Percentiles rank a stretch among this genome's conserved stretches.
Conservation (phyloP, 2,329 filamentous ascomycete species). For the Diaporthe australafricana region DNA sequence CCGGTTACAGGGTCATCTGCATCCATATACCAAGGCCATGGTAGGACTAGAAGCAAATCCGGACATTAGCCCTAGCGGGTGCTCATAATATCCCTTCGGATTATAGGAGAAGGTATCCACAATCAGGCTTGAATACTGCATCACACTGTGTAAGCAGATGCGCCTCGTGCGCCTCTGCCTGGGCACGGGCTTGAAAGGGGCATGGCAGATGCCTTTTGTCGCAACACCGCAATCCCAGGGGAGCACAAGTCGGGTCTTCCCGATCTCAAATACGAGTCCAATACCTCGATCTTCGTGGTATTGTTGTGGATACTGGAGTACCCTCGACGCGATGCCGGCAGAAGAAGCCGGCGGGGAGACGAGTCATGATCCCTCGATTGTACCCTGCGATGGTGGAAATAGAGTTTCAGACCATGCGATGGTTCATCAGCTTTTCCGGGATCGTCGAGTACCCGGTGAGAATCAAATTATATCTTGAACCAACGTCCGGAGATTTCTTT, state of each 20-base stretch:
- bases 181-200: background rate
- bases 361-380: conserved; percentile 5
- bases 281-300: background rate
- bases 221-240: background rate
- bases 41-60: background rate
- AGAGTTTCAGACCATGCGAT: conserved; percentile 26
- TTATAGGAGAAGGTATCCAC: conserved; percentile 12
- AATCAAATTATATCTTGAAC: background rate
- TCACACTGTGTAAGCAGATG: background rate
- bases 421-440: conserved; percentile 18
- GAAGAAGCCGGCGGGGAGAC: background rate
- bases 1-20: background rate
- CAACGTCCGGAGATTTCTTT: background rate
- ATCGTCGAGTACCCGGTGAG: background rate
- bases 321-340: background rate
- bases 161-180: background rate
- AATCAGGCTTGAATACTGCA: background rate
- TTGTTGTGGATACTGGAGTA: background rate
- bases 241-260: background rate
- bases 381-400: conserved; percentile 7
- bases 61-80: background rate
- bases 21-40: background rate
- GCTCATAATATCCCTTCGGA: conserved; percentile 2
- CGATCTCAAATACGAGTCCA: conserved; percentile 21
- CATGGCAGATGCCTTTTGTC: background rate